Evolutionary conservation across 345 rosid species (phyloP), one percentile per base, ranked within the genome.

Genomic region (Viola odorata): DNA sequence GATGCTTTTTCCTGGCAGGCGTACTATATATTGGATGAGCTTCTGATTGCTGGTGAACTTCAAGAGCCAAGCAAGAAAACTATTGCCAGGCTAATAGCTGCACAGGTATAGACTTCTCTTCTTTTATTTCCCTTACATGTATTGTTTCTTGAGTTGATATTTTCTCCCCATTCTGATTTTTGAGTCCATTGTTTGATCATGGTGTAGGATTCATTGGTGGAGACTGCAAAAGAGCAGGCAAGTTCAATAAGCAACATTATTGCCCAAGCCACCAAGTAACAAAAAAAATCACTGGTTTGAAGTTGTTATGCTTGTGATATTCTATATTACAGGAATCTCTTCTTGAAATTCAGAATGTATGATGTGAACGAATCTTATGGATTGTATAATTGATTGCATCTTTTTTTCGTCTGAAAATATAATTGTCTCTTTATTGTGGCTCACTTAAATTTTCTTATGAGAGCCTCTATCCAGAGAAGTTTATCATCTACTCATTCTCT

Each of bases 21-120:
- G 51, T 90, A 90, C 69, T 88, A 94, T 66, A 77, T 88, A 75
- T 68, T 94, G 82, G 96, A 90, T 70, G 99, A 94, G 79, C 76
- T 94, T 17, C 69, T 94, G 75, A 82, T 90, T 63, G 99, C 96
- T 8, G 99, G 97, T 1, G 96, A 94, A 69, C 95, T 94, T 66
- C 99, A 94, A 74, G 99, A 90, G 75, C 67, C 97, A 0, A 94
- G 99, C 83, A 94, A 94, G 80, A 94, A 94, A 66, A 90, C 91
- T 9, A 84, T 88, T 37, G 95, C 97, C 48, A 80, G 91, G 77
- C 71, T 88, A 62, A 84, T 94, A 62, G 84, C 91, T 49, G 91
- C 96, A 0, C 97, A 90, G 95, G 96, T 88, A 72, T 53, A 5
- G 45, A 44, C 38, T 23, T 23, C 36, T 15, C 10, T 17, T 8